These are phyloP conservation scores for Ganoderma multipileum DNA, from an alignment of 1,284 basidiomycete genomes.

Conservation along the genomic window DNA sequence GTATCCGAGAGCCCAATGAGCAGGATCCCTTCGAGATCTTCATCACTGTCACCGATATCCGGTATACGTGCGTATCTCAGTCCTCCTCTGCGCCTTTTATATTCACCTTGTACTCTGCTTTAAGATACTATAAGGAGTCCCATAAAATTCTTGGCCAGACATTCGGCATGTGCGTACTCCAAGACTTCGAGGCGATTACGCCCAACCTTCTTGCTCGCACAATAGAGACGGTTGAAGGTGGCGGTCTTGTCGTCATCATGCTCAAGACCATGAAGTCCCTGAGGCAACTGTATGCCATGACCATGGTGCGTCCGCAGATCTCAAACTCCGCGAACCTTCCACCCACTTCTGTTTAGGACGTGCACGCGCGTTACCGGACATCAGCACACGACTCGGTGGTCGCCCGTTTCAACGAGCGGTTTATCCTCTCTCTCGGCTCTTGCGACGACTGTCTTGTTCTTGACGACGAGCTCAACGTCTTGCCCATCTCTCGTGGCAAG, in stretches of 20 bases:
- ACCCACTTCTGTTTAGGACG: slow-evolving; percentile 67
- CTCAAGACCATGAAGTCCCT: slow-evolving; percentile 96
- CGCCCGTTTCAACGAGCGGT: slow-evolving; percentile 98
- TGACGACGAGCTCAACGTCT: slow-evolving; percentile 98
- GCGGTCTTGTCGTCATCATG: slow-evolving; percentile 91
- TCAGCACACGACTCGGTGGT: slow-evolving; percentile 90
- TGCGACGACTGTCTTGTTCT: slow-evolving; percentile 92
- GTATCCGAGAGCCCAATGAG: slow-evolving; percentile 93
- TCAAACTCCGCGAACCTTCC: not conserved
- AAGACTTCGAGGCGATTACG: slow-evolving; percentile 99
- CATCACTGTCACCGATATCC: slow-evolving; percentile 97
- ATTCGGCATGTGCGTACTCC: slow-evolving; percentile 96
- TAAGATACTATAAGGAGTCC: slow-evolving; percentile 90
- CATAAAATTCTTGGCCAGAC: slow-evolving; percentile 97
- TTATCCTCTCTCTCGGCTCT: slow-evolving; percentile 92
- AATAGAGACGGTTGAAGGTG: slow-evolving; percentile 98
- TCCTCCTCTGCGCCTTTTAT: not conserved
- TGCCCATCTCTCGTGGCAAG: slow-evolving; percentile 96
- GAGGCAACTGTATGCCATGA: slow-evolving; percentile 93
- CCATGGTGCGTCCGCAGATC: slow-evolving; percentile 68
- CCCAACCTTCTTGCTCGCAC: slow-evolving; percentile 97
- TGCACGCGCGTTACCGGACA: slow-evolving; percentile 92
- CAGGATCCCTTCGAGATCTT: slow-evolving; percentile 99
- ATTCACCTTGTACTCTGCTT: not conserved
- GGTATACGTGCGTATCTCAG: slow-evolving; percentile 79